Conservation (phyloP, 768 basidiomycete genomes). For the Trametes cinnabarina region DNA sequence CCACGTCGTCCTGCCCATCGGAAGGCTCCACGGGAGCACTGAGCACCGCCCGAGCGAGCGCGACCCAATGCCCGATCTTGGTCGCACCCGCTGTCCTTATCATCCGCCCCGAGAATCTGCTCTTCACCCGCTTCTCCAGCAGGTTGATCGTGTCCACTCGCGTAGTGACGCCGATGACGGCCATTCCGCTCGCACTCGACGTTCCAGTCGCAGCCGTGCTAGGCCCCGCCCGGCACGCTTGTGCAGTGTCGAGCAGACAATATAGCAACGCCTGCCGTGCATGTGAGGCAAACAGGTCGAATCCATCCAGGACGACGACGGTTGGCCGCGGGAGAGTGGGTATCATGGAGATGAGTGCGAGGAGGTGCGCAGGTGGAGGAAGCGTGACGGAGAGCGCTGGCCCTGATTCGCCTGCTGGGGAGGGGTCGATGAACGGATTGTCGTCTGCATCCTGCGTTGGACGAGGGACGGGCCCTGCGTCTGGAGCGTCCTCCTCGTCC, state of each 20-base stretch:
- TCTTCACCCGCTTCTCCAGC: constrained; percentile 96
- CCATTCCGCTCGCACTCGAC: constrained; percentile 54
- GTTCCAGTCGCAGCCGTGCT: constrained; percentile 29
- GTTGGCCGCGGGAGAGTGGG: constrained; percentile 79
- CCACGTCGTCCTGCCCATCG: constrained; percentile 20
- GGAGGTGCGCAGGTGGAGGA: constrained; percentile 68
- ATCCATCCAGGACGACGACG: constrained; percentile 83
- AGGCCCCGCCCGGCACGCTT: constrained; percentile 67
- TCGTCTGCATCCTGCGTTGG: constrained; percentile 32
- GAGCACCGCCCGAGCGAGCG: constrained; percentile 48
- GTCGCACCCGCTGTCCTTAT: constrained; percentile 69
- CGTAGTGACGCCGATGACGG: constrained; percentile 83
- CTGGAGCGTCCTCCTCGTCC: constrained; percentile 27
- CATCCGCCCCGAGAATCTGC: constrained; percentile 91
- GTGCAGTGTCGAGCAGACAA: constrained; percentile 91
- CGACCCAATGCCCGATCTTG: constrained; percentile 48
- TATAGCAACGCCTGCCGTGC: constrained; percentile 92
- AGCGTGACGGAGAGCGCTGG: constrained; percentile 35
- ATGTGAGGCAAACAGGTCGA: constrained; percentile 91
- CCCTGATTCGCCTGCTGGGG: constrained; percentile 4
- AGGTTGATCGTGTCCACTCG: constrained; percentile 85
- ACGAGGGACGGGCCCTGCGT: constrained; percentile 7
- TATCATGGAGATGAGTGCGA: constrained; percentile 70
- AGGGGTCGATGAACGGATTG: constrained; percentile 50
- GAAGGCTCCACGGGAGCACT: constrained; percentile 21